Evolutionary conservation across 2,329 filamentous ascomycete species (phyloP), one percentile per base, ranked within the genome.

Genomic region (Venturia aucupariae): DNA sequence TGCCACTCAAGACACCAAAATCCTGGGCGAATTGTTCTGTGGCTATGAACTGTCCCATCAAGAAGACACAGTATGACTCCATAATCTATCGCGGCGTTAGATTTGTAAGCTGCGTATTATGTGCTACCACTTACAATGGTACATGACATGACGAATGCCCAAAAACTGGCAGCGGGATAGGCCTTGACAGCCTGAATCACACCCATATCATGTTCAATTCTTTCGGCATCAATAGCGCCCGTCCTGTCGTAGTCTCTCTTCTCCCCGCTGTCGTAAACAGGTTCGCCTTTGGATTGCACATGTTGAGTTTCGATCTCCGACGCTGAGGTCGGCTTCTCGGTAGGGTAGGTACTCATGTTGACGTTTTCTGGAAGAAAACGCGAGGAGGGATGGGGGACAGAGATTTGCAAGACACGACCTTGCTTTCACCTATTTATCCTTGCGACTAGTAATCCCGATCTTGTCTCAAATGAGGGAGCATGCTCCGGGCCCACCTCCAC

Each of bases 121-220:
- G 44, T n/a, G 15, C 5, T 17, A 19, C 8, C 27, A 35, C 51
- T 96, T 70, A 85, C 86, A 71, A 96, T 95, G 73, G 89, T 92
- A 0, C 90, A 93, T 19, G 89, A 93, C 75, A 96, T 93, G 66
- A 95, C 79, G 62, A 96, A 71, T 70, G 87, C 90, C 90, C 90
- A 96, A 30, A 79, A 82, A 65, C 95, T 87, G 27, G 92, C 92
- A 78, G 95, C 93, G 65, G 90, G 91, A 72, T 96, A 96, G 32
- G 94, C 81, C 72, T 81, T 86, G 74, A 96, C 81, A 67, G 90
- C 91, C 78, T 96, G 85, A 73, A 83, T 72, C 65, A 96, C 79
- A 13, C 77, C 78, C 79, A 81, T 81, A 62, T 72, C 76, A 66
- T 79, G 78, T 68, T 81, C 62, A 46, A 59, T 41, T 19, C 38